Conservation (phyloP, 2,329 filamentous ascomycete genomes). For the Whalleya microplaca region DNA sequence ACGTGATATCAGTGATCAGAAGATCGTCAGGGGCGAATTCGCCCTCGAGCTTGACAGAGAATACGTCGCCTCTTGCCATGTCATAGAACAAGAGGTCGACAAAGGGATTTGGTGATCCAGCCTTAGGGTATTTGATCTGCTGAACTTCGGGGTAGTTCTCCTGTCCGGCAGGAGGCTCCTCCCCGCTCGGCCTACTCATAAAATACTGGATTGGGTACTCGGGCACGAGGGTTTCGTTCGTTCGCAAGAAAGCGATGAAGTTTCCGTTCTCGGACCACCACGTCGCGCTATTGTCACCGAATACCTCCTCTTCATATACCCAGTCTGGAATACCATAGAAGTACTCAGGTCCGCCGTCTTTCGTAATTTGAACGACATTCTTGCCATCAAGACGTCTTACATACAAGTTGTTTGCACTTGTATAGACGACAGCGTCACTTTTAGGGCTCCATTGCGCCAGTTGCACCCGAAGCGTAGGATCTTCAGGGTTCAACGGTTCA, state of each 20-base stretch:
- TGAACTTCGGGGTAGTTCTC: slow-evolving; percentile 90
- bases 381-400: slow-evolving; percentile 66
- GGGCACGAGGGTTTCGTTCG: slow-evolving; percentile 89
- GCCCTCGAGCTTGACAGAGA: slow-evolving; percentile 75
- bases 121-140: slow-evolving; percentile 96
- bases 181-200: slow-evolving; percentile 80
- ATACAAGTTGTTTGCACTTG: slow-evolving; percentile 87
- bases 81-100: slow-evolving; percentile 92
- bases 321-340: slow-evolving; percentile 98
- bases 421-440: slow-evolving; percentile 88
- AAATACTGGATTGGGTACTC: slow-evolving; percentile 95
- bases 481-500: slow-evolving; percentile 74
- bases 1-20: slow-evolving; percentile 90
- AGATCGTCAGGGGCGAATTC: slow-evolving; percentile 82
- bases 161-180: slow-evolving; percentile 67
- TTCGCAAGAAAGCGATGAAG: slow-evolving; percentile 88
- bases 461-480: slow-evolving; percentile 71
- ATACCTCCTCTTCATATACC: slow-evolving; percentile 91
- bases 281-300: slow-evolving; percentile 77
- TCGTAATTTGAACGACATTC: slow-evolving; percentile 73
- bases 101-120: slow-evolving; percentile 88
- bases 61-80: slow-evolving; percentile 73
- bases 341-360: slow-evolving; percentile 82
- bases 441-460: slow-evolving; percentile 88
- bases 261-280: slow-evolving; percentile 96